Conservation (phyloP, 2,329 filamentous ascomycete genomes). For the Arthroderma sp. region DNA sequence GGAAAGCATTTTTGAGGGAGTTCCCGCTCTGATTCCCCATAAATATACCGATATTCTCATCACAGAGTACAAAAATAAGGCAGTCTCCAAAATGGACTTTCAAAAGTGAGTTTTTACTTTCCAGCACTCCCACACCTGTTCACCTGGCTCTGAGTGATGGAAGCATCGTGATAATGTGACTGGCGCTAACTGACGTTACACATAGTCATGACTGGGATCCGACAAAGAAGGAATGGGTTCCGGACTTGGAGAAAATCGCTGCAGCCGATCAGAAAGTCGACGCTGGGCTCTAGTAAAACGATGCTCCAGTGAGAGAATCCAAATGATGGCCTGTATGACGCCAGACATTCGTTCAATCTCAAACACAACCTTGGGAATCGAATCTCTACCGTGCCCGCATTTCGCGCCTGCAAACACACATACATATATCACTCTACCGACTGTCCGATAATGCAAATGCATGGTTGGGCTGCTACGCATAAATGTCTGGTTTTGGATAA, state of each 20-base stretch:
- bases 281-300: not conserved
- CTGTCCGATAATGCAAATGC: no score
- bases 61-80: constrained; percentile 26
- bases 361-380: no score
- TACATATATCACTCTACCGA: no score
- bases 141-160: no score
- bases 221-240: constrained; percentile 21
- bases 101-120: constrained; percentile 20
- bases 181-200: constrained; percentile 7
- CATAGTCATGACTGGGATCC: constrained; percentile 27
- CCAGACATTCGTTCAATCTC: no score
- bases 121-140: not conserved
- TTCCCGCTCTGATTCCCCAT: constrained; percentile 52
- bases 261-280: not conserved
- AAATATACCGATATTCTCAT: constrained; percentile 27
- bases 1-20: constrained; percentile 60
- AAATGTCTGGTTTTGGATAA: no score
- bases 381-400: no score
- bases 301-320: no score
- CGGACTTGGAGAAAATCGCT: constrained; percentile 10
- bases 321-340: no score
- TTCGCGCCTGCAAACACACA: no score
- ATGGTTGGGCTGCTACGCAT: no score
- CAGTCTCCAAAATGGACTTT: constrained; percentile 23
- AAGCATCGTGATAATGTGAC: not conserved